Evolutionary conservation across 2,329 filamentous ascomycete genomes (phyloP), one percentile per base, ranked within the genome.

Genomic region (Zasmidium cellare): DNA sequence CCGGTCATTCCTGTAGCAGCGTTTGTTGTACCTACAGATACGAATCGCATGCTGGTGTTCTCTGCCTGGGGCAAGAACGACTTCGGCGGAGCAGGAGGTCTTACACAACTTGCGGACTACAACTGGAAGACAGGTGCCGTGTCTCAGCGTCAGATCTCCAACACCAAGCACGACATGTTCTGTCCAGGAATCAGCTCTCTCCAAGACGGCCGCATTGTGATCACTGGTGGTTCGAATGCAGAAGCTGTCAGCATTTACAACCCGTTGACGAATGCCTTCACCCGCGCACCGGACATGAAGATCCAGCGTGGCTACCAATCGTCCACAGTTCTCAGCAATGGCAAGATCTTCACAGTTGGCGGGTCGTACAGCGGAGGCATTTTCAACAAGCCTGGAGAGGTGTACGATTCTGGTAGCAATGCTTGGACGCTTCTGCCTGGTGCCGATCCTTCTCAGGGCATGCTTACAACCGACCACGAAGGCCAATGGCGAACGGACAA

Each of bases 281-380:
- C 65, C 3, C 62, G 67, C 3, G 77, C 69, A 1, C 69, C 75
- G 0, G 62, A 76, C 51, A 80, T 84, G 80, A 69, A 72, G 14
- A 72, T 81, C 19, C 63, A 72, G 7, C 79, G 83, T 22, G 81
- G 82, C 7, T 84, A 86, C 58, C 83, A 86, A 51, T 71, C 82
- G 0, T 77, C 79, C 0, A 72, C 78, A 0, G 82, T 79, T 0
- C 65, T 78, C 1, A 81, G 82, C 0, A 77, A 84, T 57, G 84
- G 84, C 3, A 73, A 77, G 0, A 76, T 85, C 22, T 87, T 86
- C 68, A 79, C 76, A 12, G 84, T 86, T 38, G 84, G 84, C 18
- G 84, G 84, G 3, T 83, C 80, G 0, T 84, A 77, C 76, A 80
- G 76, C 9, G 84, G 83, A 25, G 77, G 74, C 0, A 56, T 64